phyloP scores from a whole-genome alignment of 345 rosid species.

The Brassica rapa region DNA sequence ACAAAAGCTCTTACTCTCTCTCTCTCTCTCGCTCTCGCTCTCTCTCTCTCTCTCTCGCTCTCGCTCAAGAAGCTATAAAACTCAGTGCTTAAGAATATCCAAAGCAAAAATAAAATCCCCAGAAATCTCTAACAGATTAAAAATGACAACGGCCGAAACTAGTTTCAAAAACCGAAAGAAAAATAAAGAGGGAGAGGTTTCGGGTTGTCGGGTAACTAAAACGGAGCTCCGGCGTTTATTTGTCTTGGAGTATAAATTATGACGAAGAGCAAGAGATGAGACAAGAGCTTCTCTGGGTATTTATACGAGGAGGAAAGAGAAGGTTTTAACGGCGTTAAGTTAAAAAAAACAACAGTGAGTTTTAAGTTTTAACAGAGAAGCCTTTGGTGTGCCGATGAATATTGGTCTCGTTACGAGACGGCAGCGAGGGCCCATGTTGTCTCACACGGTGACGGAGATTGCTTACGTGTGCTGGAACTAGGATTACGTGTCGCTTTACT shows the following conservation, averaged over 20 bases:
- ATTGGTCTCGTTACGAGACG: constrained; percentile 48
- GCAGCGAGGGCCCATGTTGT: constrained; percentile 63
- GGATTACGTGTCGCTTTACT: constrained; percentile 39
- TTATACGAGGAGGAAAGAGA: constrained; percentile 42
- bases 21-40: neutral
- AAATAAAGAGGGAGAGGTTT: constrained; percentile 19
- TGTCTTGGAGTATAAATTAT: neutral
- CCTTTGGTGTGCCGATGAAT: constrained; percentile 29
- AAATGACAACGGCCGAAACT: neutral
- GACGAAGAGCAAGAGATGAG: constrained; percentile 32
- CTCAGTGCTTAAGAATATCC: neutral
- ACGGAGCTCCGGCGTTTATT: constrained; percentile 40
- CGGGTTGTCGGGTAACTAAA: constrained; percentile 38
- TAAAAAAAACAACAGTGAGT: constrained; percentile 41
- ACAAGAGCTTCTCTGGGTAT: constrained; percentile 37
- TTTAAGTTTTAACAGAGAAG: constrained; percentile 48
- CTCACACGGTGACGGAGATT: constrained; percentile 41
- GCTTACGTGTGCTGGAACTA: constrained; percentile 54
- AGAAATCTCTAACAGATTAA: neutral
- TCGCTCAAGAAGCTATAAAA: neutral
- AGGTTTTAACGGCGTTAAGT: constrained; percentile 46
- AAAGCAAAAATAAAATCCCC: neutral
- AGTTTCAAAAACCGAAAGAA: neutral
- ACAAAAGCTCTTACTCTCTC: neutral
- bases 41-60: neutral